phyloP scores from a whole-genome alignment of 768 basidiomycete species.

The Chalciporus piperatus region DNA sequence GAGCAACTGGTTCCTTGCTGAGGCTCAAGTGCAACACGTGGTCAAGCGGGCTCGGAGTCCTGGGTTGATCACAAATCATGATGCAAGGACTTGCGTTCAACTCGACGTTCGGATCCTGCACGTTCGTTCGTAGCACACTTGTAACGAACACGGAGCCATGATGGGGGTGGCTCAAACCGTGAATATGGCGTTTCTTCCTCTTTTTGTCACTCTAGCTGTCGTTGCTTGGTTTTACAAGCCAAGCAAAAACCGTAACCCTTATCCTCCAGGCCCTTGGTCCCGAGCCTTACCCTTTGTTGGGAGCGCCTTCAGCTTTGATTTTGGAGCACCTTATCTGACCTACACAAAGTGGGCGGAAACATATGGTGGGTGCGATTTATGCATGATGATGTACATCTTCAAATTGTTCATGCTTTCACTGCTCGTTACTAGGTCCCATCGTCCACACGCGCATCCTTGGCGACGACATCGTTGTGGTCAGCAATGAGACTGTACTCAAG shows the following conservation, averaged over 20 bases:
- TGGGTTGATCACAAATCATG: too few species aligned
- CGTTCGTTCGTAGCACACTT: too few species aligned
- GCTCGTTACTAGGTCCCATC: neutral
- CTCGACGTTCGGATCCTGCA: too few species aligned
- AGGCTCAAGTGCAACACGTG: too few species aligned
- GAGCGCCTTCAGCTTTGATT: neutral
- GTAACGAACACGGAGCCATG: neutral
- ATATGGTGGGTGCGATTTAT: neutral
- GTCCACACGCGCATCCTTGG: constrained; percentile 3
- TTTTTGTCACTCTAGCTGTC: neutral
- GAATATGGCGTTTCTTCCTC: neutral
- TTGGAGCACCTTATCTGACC: neutral
- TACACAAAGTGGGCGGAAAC: neutral
- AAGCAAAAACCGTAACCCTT: neutral
- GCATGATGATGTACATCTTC: neutral
- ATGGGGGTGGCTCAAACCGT: neutral
- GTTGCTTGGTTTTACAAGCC: neutral
- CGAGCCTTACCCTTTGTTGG: neutral
- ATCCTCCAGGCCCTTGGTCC: constrained; percentile 3
- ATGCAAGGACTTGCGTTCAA: too few species aligned
- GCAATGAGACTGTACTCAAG: neutral
- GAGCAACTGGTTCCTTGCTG: too few species aligned
- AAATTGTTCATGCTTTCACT: neutral
- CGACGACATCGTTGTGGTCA: neutral
- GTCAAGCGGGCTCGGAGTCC: too few species aligned